Evolutionary conservation across 2,329 filamentous ascomycete species (phyloP).

Genomic region (Diaporthe velutina): DNA sequence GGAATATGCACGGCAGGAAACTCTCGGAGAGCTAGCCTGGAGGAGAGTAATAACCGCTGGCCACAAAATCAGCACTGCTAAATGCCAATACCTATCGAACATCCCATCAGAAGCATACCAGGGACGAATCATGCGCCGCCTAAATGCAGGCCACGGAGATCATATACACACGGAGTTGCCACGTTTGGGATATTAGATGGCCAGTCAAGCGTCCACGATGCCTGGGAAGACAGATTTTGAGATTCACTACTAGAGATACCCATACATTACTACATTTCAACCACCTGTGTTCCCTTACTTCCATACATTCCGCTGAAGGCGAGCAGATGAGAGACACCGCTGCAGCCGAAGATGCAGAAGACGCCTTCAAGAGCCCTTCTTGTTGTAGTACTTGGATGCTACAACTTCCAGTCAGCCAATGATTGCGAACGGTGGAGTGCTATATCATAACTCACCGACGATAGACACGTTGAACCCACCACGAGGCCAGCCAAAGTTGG

Average conservation of each 20-base stretch:
- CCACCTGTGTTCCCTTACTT: neutral
- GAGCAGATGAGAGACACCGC: neutral
- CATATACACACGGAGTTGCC: no score
- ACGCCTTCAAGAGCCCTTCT: neutral
- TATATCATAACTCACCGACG: neutral
- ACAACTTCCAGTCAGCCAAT: neutral
- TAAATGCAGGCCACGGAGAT: neutral
- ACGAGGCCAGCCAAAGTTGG: neutral
- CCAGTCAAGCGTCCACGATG: neutral
- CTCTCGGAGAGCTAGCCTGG: neutral
- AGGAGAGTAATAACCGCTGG: neutral
- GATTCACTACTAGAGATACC: slow-evolving; percentile 8
- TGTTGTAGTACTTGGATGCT: slow-evolving; percentile 15
- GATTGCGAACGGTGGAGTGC: neutral
- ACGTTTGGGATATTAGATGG: no score
- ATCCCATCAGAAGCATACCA: neutral
- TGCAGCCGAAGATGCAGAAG: neutral
- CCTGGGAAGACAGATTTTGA: neutral
- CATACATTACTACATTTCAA: neutral
- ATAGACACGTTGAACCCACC: slow-evolving; percentile 4
- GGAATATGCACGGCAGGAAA: no score
- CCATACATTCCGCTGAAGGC: no score
- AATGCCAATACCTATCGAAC: no score
- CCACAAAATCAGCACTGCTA: neutral
- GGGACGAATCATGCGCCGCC: neutral